These are phyloP conservation scores for Hortaea werneckii DNA, from an alignment of 2,329 filamentous ascomycete genomes.

Conservation along the genomic window DNA sequence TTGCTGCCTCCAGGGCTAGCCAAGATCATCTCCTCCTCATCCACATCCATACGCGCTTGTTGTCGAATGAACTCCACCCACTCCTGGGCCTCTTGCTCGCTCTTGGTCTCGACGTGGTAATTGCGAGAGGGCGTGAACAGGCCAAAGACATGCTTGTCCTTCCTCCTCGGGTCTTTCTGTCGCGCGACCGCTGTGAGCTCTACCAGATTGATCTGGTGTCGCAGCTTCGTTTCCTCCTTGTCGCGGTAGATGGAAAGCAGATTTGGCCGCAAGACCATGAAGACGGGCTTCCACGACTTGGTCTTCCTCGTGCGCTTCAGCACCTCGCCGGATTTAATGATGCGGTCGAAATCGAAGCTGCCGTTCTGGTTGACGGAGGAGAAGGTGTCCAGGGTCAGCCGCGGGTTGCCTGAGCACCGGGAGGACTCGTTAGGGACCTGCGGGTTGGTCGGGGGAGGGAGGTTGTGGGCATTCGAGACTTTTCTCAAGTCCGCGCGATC, in stretches of 20 bases:
- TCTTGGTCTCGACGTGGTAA: slow-evolving; percentile 74
- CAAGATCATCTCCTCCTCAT: slow-evolving; percentile 73
- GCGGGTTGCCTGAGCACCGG: slow-evolving; percentile 3
- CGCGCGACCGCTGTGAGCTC: slow-evolving; percentile 86
- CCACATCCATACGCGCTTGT: slow-evolving; percentile 75
- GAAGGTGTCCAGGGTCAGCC: slow-evolving; percentile 51
- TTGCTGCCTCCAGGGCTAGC: slow-evolving; percentile 52
- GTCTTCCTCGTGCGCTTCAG: slow-evolving; percentile 88
- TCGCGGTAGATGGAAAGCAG: slow-evolving; percentile 89
- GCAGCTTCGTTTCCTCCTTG: slow-evolving; percentile 77
- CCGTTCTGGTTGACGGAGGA: slow-evolving; percentile 90
- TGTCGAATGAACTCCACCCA: slow-evolving; percentile 77
- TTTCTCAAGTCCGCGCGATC: slow-evolving; percentile 6
- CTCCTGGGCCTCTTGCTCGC: slow-evolving; percentile 63
- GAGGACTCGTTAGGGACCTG: slow-evolving; percentile 6
- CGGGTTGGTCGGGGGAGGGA: slow-evolving; percentile 1
- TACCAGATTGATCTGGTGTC: slow-evolving; percentile 75
- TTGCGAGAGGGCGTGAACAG: slow-evolving; percentile 86
- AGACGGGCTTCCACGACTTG: slow-evolving; percentile 87
- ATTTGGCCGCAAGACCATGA: slow-evolving; percentile 82
- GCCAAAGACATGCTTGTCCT: slow-evolving; percentile 78
- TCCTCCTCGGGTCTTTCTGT: slow-evolving; percentile 80
- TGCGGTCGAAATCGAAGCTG: slow-evolving; percentile 89
- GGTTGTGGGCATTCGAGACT: slow-evolving; percentile 1
- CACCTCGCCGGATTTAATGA: slow-evolving; percentile 80